Evolutionary conservation across 441 rosid species (phyloP), one percentile per base, ranked within the genome.

Genomic region (Adansonia madagascariensis): DNA sequence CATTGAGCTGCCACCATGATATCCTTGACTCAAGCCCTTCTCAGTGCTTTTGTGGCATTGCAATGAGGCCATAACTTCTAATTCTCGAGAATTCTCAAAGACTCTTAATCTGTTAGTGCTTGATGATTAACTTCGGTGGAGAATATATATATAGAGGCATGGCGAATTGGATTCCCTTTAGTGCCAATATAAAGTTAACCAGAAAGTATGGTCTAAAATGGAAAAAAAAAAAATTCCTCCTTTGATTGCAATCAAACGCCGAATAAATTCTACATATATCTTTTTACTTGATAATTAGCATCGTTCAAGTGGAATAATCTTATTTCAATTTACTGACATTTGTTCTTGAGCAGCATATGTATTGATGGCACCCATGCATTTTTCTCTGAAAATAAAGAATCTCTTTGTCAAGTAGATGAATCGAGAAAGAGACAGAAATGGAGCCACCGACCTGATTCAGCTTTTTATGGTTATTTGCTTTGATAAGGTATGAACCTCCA

Each of bases 11-110:
- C 68, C 78, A 63, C 52, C 77, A 22, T 82, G 53, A 67, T 64
- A 68, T 39, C 72, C 83, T 69, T 76, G 81, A 76, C 22, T 71
- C 85, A 78, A 80, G 59, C 81, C 73, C 57, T 73, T 61, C 71
- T 80, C 80, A 35, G 61, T 65, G 4, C 57, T 52, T 50, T 72
- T 56, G 60, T 7, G 52, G 81, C 77, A 78, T 47, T 74, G 82
- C 41, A 66, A 0, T 2, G 85, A 76, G 59, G 80, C 80, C 87
- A 84, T 80, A 60, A 24, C 22, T 2, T n/a, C 64, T 11, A 61
- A 61, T 27, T 62, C 67, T 62, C 18, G 1, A 62, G 67, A 62
- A 61, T 61, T 27, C 65, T 61, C 43, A 12, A n/a, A 0, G 17
- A 15, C 35, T 52, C 27, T 4, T 5, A 69, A 49, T 27, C 14